Percentiles rank a stretch among this genome's conserved stretches.
Evolutionary conservation across 2,329 filamentous ascomycete species (phyloP).

Genomic region (Simplicillium sp.): DNA sequence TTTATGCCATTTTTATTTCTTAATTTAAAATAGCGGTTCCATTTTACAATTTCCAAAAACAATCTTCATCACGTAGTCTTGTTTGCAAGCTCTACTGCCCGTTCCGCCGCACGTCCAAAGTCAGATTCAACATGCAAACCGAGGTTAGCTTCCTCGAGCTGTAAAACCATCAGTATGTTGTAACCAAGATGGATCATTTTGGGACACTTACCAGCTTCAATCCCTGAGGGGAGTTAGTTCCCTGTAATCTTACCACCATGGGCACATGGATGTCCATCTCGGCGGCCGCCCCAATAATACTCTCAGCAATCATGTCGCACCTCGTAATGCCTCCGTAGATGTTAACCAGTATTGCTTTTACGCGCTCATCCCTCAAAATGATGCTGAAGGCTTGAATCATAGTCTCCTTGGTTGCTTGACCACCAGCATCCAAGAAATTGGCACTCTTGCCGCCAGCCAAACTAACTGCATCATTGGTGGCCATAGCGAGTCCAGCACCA

Average conservation of each 20-base stretch:
- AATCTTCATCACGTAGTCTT: neutral
- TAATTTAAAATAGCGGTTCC: neutral
- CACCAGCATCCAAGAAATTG: slow-evolving; percentile 86
- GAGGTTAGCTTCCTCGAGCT: slow-evolving; percentile 16
- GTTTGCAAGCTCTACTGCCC: slow-evolving; percentile 14
- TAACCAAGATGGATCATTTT: too few relatives aligned
- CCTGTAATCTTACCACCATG: slow-evolving; percentile 35
- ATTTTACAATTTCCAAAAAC: neutral
- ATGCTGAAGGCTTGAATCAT: slow-evolving; percentile 70
- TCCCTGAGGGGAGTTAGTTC: slow-evolving; percentile 32
- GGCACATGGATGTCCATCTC: slow-evolving; percentile 29
- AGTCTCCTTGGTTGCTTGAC: slow-evolving; percentile 75
- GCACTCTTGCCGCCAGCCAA: slow-evolving; percentile 58
- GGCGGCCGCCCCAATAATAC: slow-evolving; percentile 31
- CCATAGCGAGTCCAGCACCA: slow-evolving; percentile 84
- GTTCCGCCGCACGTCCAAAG: slow-evolving; percentile 14
- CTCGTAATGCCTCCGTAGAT: slow-evolving; percentile 41
- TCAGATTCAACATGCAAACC: slow-evolving; percentile 17
- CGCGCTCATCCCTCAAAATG: slow-evolving; percentile 60
- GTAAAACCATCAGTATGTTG: slow-evolving; percentile 1
- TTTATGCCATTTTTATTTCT: neutral
- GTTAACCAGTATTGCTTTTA: slow-evolving; percentile 56
- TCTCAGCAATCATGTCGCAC: slow-evolving; percentile 42
- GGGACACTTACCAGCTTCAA: slow-evolving; percentile 26
- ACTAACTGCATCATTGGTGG: slow-evolving; percentile 72